These are phyloP conservation scores for Botrytis cinerea DNA, from an alignment of 2,329 filamentous ascomycete genomes.

Conservation along the genomic window DNA sequence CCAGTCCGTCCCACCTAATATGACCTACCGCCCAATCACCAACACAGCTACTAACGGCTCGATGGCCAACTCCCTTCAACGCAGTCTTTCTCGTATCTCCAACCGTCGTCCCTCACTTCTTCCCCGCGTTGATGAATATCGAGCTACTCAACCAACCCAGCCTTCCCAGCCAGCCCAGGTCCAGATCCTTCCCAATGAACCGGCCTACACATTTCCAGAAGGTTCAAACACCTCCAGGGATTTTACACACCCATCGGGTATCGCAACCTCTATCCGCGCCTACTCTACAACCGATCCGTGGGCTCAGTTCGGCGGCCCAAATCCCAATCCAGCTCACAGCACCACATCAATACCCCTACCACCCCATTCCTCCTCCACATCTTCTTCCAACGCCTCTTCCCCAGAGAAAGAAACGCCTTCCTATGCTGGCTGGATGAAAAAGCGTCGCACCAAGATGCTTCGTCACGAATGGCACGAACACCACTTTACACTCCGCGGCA, in stretches of 20 bases:
- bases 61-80: conserved; percentile 26
- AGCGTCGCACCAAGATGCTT: conserved; percentile 84
- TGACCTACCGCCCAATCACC: conserved; percentile 66
- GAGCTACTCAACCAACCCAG: conserved; percentile 37
- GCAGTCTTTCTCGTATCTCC: conserved; percentile 50
- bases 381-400: conserved; percentile 32
- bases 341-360: conserved; percentile 28
- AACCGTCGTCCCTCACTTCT: conserved; percentile 69
- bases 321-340: conserved; percentile 35
- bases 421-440: conserved; percentile 89
- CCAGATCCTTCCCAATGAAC: not conserved
- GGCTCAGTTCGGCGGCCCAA: conserved; percentile 21
- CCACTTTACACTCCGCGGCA: conserved; percentile 82
- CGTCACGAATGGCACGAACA: conserved; percentile 93
- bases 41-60: conserved; percentile 24
- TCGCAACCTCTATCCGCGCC: conserved; percentile 13
- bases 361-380: conserved; percentile 26
- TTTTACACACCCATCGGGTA: not conserved
- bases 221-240: not conserved
- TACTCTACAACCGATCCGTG: conserved; percentile 21
- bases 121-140: conserved; percentile 69
- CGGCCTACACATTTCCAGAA: conserved; percentile 15
- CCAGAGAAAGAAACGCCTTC: conserved; percentile 54
- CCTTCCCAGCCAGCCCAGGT: not conserved
- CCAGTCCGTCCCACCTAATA: conserved; percentile 91